Evolutionary conservation across 2,329 filamentous ascomycete genomes (phyloP).

Genomic region (Didymella lethalis): DNA sequence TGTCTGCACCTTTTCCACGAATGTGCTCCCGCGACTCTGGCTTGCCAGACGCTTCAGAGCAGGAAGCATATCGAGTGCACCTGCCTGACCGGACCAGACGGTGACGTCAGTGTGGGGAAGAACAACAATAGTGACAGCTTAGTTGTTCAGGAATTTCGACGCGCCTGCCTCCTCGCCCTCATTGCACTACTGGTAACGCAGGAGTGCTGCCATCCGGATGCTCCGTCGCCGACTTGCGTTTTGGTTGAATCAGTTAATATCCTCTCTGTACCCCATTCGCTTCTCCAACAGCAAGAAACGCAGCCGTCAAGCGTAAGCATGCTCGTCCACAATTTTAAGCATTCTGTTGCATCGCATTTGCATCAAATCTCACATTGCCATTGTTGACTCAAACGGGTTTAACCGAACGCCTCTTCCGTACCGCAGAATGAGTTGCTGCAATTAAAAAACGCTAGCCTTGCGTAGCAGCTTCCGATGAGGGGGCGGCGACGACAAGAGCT

Average conservation of each 20-base stretch:
- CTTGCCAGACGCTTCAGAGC: background rate
- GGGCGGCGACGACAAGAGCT: background rate
- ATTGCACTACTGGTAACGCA: background rate
- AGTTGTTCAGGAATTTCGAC: background rate
- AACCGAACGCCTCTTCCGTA: conserved; percentile 1
- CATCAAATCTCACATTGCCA: background rate
- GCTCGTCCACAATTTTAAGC: background rate
- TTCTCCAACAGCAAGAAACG: no score
- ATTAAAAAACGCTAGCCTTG: conserved; percentile 4
- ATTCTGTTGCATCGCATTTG: background rate
- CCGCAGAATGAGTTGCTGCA: background rate
- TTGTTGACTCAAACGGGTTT: background rate
- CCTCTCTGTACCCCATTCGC: background rate
- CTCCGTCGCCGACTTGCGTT: background rate
- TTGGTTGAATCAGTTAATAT: background rate
- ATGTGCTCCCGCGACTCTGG: background rate
- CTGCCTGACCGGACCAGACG: background rate
- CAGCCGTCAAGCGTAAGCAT: background rate
- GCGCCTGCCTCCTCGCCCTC: background rate
- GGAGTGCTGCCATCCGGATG: background rate
- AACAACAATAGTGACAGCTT: background rate
- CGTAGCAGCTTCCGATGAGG: conserved; percentile 9
- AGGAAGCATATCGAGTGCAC: background rate
- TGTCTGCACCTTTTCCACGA: background rate
- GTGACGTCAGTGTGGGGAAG: background rate